Evolutionary conservation across 345 rosid species (phyloP).

Genomic region (Noccaea bulbosa): DNA sequence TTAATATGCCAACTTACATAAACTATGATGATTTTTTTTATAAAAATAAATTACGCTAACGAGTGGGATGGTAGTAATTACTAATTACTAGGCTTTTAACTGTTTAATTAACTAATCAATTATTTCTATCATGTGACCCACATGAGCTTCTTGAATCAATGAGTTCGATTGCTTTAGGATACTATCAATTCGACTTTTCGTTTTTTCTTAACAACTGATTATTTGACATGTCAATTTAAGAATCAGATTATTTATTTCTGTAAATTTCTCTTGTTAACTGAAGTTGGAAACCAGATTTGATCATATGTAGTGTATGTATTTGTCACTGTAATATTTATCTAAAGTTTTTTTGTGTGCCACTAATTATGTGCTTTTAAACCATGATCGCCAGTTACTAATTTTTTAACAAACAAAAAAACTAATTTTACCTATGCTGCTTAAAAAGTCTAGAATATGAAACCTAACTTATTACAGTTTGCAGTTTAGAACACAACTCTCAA

Average conservation of each 20-base stretch:
- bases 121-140: constrained; percentile 25
- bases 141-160: constrained; percentile 24
- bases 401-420: background rate
- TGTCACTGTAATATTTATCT: constrained; percentile 1
- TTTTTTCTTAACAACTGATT: constrained; percentile 21
- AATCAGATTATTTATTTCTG: background rate
- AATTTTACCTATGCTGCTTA: background rate
- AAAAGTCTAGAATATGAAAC: background rate
- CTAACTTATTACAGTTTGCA: background rate
- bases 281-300: background rate
- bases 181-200: constrained; percentile 23
- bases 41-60: constrained; percentile 9
- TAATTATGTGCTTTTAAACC: background rate
- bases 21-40: constrained; percentile 28
- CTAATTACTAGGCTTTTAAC: constrained; percentile 13
- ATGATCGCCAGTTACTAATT: background rate
- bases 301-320: background rate
- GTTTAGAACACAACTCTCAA: background rate
- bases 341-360: background rate
- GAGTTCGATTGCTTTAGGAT: constrained; percentile 37
- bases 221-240: constrained; percentile 14
- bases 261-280: constrained; percentile 2
- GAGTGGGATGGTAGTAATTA: constrained; percentile 24
- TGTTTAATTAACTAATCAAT: constrained; percentile 4
- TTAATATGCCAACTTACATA: constrained; percentile 35